These are phyloP conservation scores for Pseudogymnoascus sp. DNA, from an alignment of 2,329 filamentous ascomycete genomes.

Conservation along the genomic window DNA sequence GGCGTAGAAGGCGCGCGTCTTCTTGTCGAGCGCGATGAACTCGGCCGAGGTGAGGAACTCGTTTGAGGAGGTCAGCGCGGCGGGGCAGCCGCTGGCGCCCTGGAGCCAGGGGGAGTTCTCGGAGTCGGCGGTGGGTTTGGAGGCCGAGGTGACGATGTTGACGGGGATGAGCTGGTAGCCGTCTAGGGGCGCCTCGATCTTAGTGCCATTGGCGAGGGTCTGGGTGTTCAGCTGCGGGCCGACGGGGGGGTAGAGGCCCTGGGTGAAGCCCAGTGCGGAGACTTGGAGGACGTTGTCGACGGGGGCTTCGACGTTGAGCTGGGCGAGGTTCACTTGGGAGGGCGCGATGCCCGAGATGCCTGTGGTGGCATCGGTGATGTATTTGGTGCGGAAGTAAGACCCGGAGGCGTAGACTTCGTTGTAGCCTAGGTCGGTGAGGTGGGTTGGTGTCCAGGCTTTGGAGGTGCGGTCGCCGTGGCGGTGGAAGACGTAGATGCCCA, in stretches of 20 bases:
- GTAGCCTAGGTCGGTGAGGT: constrained; percentile 72
- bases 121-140: constrained; percentile 38
- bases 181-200: constrained; percentile 57
- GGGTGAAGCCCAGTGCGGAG: constrained; percentile 71
- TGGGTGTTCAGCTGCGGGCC: constrained; percentile 43
- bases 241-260: constrained; percentile 78
- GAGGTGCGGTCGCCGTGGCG: constrained; percentile 83
- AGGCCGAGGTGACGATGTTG: constrained; percentile 44
- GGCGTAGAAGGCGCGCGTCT: constrained; percentile 53
- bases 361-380: constrained; percentile 52
- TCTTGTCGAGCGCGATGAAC: constrained; percentile 36
- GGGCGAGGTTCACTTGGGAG: constrained; percentile 56
- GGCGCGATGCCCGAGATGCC: constrained; percentile 57
- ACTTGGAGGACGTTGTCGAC: constrained; percentile 69
- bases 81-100: constrained; percentile 47
- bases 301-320: constrained; percentile 65
- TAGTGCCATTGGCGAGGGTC: constrained; percentile 62
- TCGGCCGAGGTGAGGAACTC: constrained; percentile 41
- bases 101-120: constrained; percentile 52
- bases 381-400: constrained; percentile 65
- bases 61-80: constrained; percentile 45
- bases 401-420: constrained; percentile 65
- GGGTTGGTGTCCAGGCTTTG: constrained; percentile 62
- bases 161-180: constrained; percentile 83
- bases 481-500: constrained; percentile 80